Conservation (phyloP, 1,139 yeast species). For the Schizosaccharomyces versatilis region DNA sequence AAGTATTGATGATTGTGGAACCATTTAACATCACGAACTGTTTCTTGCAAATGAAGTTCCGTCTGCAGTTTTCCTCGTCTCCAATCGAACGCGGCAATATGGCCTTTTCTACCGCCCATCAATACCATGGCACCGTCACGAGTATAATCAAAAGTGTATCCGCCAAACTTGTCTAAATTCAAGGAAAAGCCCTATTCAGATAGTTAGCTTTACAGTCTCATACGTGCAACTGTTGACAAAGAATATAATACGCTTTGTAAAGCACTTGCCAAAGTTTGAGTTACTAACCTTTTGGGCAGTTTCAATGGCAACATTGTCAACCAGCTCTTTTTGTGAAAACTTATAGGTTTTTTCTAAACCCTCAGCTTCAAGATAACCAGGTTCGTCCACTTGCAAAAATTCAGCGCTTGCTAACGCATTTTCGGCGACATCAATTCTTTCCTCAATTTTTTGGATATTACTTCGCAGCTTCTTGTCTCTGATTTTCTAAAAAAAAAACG, state of each 20-base stretch:
- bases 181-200: constrained; percentile 35
- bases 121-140: constrained; percentile 71
- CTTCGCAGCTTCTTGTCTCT: constrained; percentile 45
- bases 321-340: constrained; percentile 62
- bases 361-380: constrained; percentile 77
- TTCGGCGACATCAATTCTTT: constrained; percentile 35
- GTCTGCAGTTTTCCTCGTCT: constrained; percentile 60
- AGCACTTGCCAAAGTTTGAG: background rate
- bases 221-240: constrained; percentile 3
- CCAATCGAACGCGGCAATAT: constrained; percentile 93
- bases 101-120: constrained; percentile 79
- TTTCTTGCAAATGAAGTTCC: constrained; percentile 69
- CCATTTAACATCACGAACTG: constrained; percentile 73
- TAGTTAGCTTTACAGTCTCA: constrained; percentile 23
- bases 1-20: constrained; percentile 80
- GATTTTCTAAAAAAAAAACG: constrained; percentile 14
- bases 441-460: constrained; percentile 43
- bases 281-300: constrained; percentile 25
- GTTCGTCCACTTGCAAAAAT: constrained; percentile 58
- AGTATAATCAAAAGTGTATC: constrained; percentile 60
- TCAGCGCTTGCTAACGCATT: constrained; percentile 75
- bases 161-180: constrained; percentile 59
- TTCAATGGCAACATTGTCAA: constrained; percentile 50
- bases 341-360: constrained; percentile 80
- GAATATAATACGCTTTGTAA: background rate